A percentile compares a stretch with the other conserved stretches of the same genome.
These are phyloP conservation scores for Penicillium lagena DNA, from an alignment of 495 filamentous ascomycete species.

Conservation along the genomic window DNA sequence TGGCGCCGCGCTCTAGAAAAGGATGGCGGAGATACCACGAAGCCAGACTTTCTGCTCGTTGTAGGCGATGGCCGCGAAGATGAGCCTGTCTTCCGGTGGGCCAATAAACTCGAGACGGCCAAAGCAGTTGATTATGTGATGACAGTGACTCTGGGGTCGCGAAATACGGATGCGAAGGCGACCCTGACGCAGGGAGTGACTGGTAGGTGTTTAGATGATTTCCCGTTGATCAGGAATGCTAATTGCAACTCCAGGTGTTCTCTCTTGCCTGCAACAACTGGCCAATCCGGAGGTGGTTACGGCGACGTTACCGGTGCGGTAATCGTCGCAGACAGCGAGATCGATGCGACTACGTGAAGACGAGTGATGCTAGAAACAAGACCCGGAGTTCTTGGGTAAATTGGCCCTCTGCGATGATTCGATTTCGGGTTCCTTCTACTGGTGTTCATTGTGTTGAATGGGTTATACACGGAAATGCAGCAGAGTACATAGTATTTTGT, in stretches of 20 bases:
- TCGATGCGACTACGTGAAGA: conserved; percentile 4
- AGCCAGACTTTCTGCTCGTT: conserved; percentile 76
- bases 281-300: conserved; percentile 4
- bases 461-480: too few relatives aligned
- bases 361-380: conserved; percentile 8
- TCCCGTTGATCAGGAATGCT: too few relatives aligned
- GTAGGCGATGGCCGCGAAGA: conserved; percentile 87
- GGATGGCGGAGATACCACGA: conserved; percentile 26
- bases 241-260: conserved; percentile 17
- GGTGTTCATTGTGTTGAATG: too few relatives aligned
- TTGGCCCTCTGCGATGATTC: too few relatives aligned
- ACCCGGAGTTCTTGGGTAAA: conserved; percentile 3
- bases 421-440: too few relatives aligned
- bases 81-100: conserved; percentile 89
- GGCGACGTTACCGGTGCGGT: neutral
- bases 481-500: too few relatives aligned
- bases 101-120: conserved; percentile 59
- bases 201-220: conserved; percentile 35
- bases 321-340: neutral
- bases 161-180: conserved; percentile 80
- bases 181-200: conserved; percentile 87
- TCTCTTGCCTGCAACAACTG: conserved; percentile 27
- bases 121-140: conserved; percentile 58
- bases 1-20: conserved; percentile 50
- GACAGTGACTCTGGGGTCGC: conserved; percentile 75